These are phyloP conservation scores for Schwanniomyces etchellsii DNA, from an alignment of 1,139 yeast genomes.

Conservation along the genomic window DNA sequence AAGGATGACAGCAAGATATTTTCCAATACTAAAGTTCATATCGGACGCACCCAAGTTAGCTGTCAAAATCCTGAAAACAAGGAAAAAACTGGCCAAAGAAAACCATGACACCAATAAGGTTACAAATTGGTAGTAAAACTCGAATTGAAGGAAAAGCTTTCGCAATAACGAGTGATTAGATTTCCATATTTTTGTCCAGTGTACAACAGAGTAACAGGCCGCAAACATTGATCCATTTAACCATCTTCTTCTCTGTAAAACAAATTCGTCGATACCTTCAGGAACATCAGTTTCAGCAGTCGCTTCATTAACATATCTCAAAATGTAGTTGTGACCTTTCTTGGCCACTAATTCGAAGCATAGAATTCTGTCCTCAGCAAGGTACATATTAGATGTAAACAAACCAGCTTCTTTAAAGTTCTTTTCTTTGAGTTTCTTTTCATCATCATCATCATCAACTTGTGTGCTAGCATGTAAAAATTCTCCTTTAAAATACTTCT, in stretches of 20 bases:
- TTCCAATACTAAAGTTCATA: slow-evolving; percentile 41
- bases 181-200: slow-evolving; percentile 66
- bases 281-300: slow-evolving; percentile 85
- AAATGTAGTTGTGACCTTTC: slow-evolving; percentile 50
- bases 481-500: slow-evolving; percentile 77
- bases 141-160: slow-evolving; percentile 59
- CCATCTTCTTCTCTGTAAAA: slow-evolving; percentile 80
- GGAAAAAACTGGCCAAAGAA: slow-evolving; percentile 67
- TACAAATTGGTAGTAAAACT: slow-evolving; percentile 63
- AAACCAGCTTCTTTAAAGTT: slow-evolving; percentile 52
- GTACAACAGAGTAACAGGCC: slow-evolving; percentile 68
- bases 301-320: slow-evolving; percentile 70
- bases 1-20: slow-evolving; percentile 35
- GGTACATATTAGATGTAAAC: slow-evolving; percentile 77
- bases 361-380: slow-evolving; percentile 79
- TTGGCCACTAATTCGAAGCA: slow-evolving; percentile 84
- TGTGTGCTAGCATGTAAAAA: slow-evolving; percentile 50
- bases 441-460: slow-evolving; percentile 34
- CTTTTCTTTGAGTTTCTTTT: slow-evolving; percentile 34
- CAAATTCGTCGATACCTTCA: slow-evolving; percentile 63
- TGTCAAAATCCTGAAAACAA: slow-evolving; percentile 64
- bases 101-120: slow-evolving; percentile 75
- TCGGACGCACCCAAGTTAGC: slow-evolving; percentile 47
- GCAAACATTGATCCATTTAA: slow-evolving; percentile 82
- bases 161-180: slow-evolving; percentile 60